These are phyloP conservation scores for Pseudogymnoascus sp. DNA, from an alignment of 2,329 filamentous ascomycete species.

Conservation along the genomic window DNA sequence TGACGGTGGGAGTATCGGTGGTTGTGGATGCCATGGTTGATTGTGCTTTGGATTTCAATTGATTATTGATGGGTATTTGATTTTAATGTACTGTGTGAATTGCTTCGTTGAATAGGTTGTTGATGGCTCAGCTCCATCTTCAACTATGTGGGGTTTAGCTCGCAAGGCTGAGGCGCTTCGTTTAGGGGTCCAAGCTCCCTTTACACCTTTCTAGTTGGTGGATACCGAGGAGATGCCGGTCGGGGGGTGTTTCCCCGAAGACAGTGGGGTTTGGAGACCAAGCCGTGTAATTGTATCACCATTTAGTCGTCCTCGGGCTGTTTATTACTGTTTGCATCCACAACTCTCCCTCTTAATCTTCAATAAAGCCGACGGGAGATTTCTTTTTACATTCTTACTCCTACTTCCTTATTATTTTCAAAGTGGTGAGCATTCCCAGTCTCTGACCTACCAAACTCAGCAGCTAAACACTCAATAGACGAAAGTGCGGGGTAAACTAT, in stretches of 20 bases:
- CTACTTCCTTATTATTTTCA: not conserved
- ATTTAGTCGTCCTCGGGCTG: not conserved
- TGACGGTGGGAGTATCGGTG: not conserved
- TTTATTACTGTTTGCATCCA: constrained; percentile 1
- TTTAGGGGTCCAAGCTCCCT: not conserved
- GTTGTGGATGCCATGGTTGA: not conserved
- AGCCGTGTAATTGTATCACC: not conserved
- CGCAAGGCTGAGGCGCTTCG: not conserved
- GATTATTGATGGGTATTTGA: not conserved
- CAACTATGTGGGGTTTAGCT: constrained; percentile 2
- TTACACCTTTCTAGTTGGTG: not conserved
- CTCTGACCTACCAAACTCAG: not conserved
- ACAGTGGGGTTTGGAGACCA: not conserved
- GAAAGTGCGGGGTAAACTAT: constrained; percentile 6
- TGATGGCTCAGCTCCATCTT: not conserved
- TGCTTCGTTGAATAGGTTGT: not conserved
- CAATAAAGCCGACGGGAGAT: not conserved
- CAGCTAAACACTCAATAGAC: not conserved
- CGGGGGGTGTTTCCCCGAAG: constrained; percentile 2
- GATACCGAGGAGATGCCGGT: not conserved
- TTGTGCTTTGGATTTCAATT: not conserved
- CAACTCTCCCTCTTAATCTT: not conserved
- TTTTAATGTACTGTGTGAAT: not conserved
- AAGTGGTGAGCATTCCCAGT: not conserved
- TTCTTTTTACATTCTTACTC: not conserved